Evolutionary conservation across 192 early-diverging fungal species (phyloP).

Genomic region (Linnemannia hyalina): DNA sequence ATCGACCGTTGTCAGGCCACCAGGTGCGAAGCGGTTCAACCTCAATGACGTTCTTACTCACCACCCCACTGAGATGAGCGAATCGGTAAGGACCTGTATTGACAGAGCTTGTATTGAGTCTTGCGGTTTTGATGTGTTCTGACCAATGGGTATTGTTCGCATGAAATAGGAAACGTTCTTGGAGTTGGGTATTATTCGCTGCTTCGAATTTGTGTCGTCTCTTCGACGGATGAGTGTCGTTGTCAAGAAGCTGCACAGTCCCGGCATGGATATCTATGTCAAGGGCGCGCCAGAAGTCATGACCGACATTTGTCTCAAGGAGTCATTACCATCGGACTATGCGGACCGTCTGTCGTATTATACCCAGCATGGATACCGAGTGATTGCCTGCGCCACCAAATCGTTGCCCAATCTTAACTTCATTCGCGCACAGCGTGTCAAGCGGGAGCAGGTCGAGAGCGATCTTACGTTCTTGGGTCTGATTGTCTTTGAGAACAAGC

Average conservation of each 20-base stretch:
- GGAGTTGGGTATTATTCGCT: slow-evolving; percentile 86
- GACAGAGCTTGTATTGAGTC: not conserved
- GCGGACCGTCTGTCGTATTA: slow-evolving; percentile 84
- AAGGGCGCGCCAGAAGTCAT: slow-evolving; percentile 99
- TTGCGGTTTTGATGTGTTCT: not conserved
- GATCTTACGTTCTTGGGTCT: slow-evolving; percentile 94
- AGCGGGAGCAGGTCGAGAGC: slow-evolving; percentile 86
- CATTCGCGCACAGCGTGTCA: slow-evolving; percentile 83
- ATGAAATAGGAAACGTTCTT: slow-evolving; percentile 42
- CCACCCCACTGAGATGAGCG: slow-evolving; percentile 24
- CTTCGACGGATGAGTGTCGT: slow-evolving; percentile 96
- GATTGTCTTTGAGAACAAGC: slow-evolving; percentile 98
- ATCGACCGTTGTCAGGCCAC: slow-evolving; percentile 91
- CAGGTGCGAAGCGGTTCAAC: slow-evolving; percentile 71
- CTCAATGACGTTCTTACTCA: slow-evolving; percentile 58
- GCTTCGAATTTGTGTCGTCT: slow-evolving; percentile 94
- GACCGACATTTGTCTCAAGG: slow-evolving; percentile 85
- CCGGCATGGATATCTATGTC: slow-evolving; percentile 86
- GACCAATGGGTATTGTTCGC: not conserved
- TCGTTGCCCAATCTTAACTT: slow-evolving; percentile 75
- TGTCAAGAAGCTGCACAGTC: slow-evolving; percentile 75
- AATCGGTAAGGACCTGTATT: slow-evolving; percentile 20
- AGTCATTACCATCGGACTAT: slow-evolving; percentile 89
- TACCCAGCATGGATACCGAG: slow-evolving; percentile 96
- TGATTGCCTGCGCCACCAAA: slow-evolving; percentile 93